Base-by-base conservation (phyloP, 108 stramenopile species). In the Skeletonema menzelii region DNA sequence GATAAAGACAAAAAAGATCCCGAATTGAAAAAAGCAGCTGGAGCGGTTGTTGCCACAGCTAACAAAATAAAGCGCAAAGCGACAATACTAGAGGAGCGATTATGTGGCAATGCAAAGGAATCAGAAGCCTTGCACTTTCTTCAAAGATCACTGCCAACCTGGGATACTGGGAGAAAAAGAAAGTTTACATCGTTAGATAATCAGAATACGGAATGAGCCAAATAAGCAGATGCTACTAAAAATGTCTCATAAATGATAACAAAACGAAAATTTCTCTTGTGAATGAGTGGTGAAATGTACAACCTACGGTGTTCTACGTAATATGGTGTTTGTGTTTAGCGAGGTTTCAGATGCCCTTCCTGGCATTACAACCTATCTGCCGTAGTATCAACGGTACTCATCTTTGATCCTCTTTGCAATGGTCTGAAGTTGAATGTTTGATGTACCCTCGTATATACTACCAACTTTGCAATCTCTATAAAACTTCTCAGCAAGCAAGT, bases 391-490 rank as follows among this genome's bases (percentile, higher is more conserved):
- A 57, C 46, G 53, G 49, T 82, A 84, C 59, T 91, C 87, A 14
- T 74, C 66, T 46, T 82, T 77, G 38, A 93, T 76, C 32, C 84
- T 64, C 69, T 91, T 93, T 22, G 90, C 92, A 78, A 93, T 93
- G 24, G 92, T 93, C 42, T 88, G 75, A 22, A 91, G 87, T 85
- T 91, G 90, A 69, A 93, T 90, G 69, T 91, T 91, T 15, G 80
- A 82, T 15, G 76, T 82, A 0, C 80, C 97, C 79, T 98, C 98
- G 76, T 98, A 98, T 63, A 98, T 98, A 40, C 90, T 89, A 1
- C 98, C 98, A 68, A 98, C 96, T 75, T 97, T 97, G 85, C 91
- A 95, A 78, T 98, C 98, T 56, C 98, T 84, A 77, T 86, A 98
- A 73, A 97, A 97, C 72, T 98, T 98, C 75, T 98, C 98, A 8